Conservation (phyloP, 495 filamentous ascomycete species). For the Aspergillus affinis region DNA sequence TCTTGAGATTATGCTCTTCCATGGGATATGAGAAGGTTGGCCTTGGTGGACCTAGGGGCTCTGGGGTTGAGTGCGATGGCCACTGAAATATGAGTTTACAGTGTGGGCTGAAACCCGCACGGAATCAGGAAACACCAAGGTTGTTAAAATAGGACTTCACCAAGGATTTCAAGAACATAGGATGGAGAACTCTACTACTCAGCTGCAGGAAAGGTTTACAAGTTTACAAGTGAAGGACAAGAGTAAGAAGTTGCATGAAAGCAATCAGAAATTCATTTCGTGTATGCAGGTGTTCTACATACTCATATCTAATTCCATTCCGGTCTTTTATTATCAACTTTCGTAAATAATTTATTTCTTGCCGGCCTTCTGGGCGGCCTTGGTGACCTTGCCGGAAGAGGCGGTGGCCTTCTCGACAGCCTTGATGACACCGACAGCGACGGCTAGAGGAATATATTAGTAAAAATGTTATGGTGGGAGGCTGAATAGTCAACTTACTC, state of each 20-base stretch:
- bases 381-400: constrained; percentile 73
- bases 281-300: not conserved
- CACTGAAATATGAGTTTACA: too few relatives aligned
- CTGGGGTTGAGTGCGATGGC: too few relatives aligned
- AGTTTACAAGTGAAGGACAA: not conserved
- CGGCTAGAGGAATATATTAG: constrained; percentile 40
- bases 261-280: not conserved
- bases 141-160: too few relatives aligned
- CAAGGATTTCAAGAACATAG: too few relatives aligned
- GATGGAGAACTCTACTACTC: too few relatives aligned
- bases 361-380: constrained; percentile 65
- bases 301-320: not conserved
- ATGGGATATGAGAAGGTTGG: too few relatives aligned
- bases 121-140: too few relatives aligned
- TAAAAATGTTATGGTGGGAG: not conserved
- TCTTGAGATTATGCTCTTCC: too few relatives aligned
- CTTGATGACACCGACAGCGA: constrained; percentile 97
- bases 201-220: too few relatives aligned
- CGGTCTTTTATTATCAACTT: not conserved
- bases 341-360: constrained; percentile 56
- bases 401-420: constrained; percentile 73
- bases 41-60: too few relatives aligned
- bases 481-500: constrained; percentile 6
- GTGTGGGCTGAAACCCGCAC: too few relatives aligned
- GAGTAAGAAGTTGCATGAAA: not conserved